Evolutionary conservation across 495 filamentous ascomycete genomes (phyloP).

Genomic region (Ramalina peruviana): DNA sequence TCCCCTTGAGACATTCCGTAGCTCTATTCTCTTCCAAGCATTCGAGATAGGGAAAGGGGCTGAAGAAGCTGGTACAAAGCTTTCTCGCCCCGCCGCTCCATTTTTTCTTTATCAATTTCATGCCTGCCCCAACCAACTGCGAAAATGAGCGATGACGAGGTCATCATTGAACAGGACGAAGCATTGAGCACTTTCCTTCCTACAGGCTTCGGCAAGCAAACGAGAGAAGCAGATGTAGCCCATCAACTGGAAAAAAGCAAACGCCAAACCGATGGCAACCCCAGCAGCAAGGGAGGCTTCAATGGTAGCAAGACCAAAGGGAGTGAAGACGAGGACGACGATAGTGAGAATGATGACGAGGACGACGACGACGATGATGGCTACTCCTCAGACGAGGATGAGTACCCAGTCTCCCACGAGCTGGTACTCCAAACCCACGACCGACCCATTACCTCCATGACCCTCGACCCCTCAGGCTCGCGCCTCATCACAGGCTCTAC

Average conservation of each 20-base stretch:
- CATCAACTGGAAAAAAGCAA: conserved; percentile 69
- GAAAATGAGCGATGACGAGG: conserved; percentile 48
- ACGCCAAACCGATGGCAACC: conserved; percentile 30
- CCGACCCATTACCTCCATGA: conserved; percentile 67
- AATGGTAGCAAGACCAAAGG: conserved; percentile 15
- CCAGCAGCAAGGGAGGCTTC: conserved; percentile 18
- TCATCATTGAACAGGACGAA: conserved; percentile 50
- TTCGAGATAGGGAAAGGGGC: too few species aligned
- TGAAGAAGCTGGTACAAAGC: too few species aligned
- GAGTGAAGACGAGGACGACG: conserved; percentile 20
- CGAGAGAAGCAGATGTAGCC: conserved; percentile 55
- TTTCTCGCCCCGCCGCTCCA: too few species aligned
- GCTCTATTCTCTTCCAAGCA: too few species aligned
- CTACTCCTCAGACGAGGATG: conserved; percentile 64
- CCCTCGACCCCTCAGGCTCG: conserved; percentile 71
- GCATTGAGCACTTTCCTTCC: conserved; percentile 73
- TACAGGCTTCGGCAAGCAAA: conserved; percentile 73
- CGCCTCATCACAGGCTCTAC: conserved; percentile 78
- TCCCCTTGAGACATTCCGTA: too few species aligned
- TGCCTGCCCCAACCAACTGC: neutral
- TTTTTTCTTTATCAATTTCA: too few species aligned
- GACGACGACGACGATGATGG: conserved; percentile 44
- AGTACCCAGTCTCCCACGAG: conserved; percentile 88
- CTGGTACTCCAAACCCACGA: conserved; percentile 86
- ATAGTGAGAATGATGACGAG: conserved; percentile 32